Evolutionary conservation across 1,139 yeast species (phyloP), one percentile per base, ranked within the genome.

Genomic region (Chernovozyma sophiae-reginae): DNA sequence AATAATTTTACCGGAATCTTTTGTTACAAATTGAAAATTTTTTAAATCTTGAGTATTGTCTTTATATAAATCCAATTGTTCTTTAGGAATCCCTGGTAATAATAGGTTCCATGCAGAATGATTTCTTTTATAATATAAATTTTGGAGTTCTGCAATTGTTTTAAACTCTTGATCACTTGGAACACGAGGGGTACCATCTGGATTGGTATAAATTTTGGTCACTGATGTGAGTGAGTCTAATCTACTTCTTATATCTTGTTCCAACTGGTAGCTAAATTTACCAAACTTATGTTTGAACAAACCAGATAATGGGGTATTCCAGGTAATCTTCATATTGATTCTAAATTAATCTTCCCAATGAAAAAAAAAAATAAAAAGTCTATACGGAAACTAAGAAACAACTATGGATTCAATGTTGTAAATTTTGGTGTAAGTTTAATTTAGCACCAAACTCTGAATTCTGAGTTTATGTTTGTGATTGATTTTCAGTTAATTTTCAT

Each of bases 181-280:
- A 23, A 72, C 77, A 51, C 90, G 72, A 37, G 84, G 78, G 12
- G 89, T 68, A 6, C 95, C 95, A 55, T 86, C 94, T 37, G 85
- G 77, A 58, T 82, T 82, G 53, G 82, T 77, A 59, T 80, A 86
- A 47, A 84, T 64, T 49, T 72, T 73, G 45, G 79, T 72, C 26
- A 77, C 73, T 12, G 78, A 67, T 17, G 82, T 77, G 43, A 80
- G 68, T 22, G 71, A 53, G 52, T 69, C 74, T 46, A 67, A 64
- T 47, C 65, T 67, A 33, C 52, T 37, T 45, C 77, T 61, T 42
- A 71, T 71, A 34, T 66, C 68, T 45, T 64, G 65, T 51, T 71
- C 77, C 43, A 71, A 56, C 35, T 54, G 57, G 42, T 48, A 58
- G 54, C 65, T 69, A 56, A 71, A 71, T 52, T 63, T 65, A 7